phyloP scores from a whole-genome alignment of 805 yeast genomes.

The Wickerhamiella spandovensis region DNA sequence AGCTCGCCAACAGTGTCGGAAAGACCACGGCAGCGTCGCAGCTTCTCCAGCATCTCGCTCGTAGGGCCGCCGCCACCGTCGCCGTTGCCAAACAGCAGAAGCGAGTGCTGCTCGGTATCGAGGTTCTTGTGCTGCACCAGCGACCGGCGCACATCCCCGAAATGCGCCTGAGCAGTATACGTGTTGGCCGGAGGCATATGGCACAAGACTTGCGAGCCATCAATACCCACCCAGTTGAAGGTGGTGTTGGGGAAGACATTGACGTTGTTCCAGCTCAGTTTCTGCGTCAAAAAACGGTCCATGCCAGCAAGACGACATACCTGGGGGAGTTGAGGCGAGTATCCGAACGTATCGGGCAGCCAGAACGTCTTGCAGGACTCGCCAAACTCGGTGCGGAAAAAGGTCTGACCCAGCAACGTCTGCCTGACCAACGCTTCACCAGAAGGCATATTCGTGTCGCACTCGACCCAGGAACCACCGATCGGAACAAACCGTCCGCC shows the following conservation, averaged over 20 bases:
- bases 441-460: conserved; percentile 89
- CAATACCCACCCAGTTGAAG: conserved; percentile 91
- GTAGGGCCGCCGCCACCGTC: conserved; percentile 99
- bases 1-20: conserved; percentile 62
- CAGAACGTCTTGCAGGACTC: conserved; percentile 63
- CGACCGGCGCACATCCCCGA: conserved; percentile 82
- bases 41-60: conserved; percentile 82
- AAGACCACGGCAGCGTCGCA: conserved; percentile 82
- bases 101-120: conserved; percentile 65
- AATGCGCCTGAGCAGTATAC: conserved; percentile 84
- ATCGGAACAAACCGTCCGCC: conserved; percentile 73
- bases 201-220: conserved; percentile 82
- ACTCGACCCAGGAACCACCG: conserved; percentile 98
- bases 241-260: conserved; percentile 81
- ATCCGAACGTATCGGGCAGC: conserved; percentile 97
- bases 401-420: conserved; percentile 79
- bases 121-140: conserved; percentile 70
- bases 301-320: conserved; percentile 78
- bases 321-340: conserved; percentile 91
- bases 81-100: conserved; percentile 81
- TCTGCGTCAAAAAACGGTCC: conserved; percentile 78
- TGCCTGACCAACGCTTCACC: conserved; percentile 89
- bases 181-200: conserved; percentile 99
- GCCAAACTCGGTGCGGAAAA: conserved; percentile 70
- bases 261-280: conserved; percentile 92